Base-by-base conservation (phyloP, 164 flowering plant species). In the Aristolochia fimbriata region DNA sequence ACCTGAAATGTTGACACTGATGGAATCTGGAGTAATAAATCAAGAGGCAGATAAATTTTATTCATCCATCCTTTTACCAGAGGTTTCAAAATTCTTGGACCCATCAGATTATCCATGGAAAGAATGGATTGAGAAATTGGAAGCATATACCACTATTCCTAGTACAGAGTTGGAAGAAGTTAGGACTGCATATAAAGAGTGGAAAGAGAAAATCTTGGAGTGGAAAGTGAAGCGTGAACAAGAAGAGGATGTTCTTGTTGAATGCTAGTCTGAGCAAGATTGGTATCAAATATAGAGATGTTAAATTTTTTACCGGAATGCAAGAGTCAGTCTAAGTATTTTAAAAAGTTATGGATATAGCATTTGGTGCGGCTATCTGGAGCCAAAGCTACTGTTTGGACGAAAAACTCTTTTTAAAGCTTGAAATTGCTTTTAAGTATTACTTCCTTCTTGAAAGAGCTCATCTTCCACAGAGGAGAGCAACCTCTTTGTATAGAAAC, bases 41-140 rank as follows among this genome's bases (percentile, higher is more conserved):
- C 68, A 70, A 51, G 65, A 52, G 3, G 95, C 83, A 33, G 78
- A 92, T 50, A 71, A 76, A 52, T 92, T 85, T 67, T 87, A 85
- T 69, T 57, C 57, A 37, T 72, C 76, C 9, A 64, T 71, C 5
- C 60, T 87, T 71, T 67, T 87, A 62, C 95, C 98, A 63, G 78
- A 81, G 59, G 55, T 85, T 41, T 77, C 91, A 25, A 80, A 70
- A 60, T 87, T 88, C 66, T 68, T 88, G 67, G 84, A 86, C 61
- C 79, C 91, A 58, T 65, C 66, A 15, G 53, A 62, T 30, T 56
- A 78, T 31, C 96, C 91, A 20, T 92, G 98, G 96, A 80, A 74
- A 19, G 85, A 85, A 41, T 92, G 95, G 98, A 68, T 83, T 51
- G 79, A 81, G 57, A 77, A 14, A 9, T 74, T 91, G 75, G 94